Base-by-base conservation (phyloP, 768 basidiomycete species). In the Rhodosporidiobolus sp. region DNA sequence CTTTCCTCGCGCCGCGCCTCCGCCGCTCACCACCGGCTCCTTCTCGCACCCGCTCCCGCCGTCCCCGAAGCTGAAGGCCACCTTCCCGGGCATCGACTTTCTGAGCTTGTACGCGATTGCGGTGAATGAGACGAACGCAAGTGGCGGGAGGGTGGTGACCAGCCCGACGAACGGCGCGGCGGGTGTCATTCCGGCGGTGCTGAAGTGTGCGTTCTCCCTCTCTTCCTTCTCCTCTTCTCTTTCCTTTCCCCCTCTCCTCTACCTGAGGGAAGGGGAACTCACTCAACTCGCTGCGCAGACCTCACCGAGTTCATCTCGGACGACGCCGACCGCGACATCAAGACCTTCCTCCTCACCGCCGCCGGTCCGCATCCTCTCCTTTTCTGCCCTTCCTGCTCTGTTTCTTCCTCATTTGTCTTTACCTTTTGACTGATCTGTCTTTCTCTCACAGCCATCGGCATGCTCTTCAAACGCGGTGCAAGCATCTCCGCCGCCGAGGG, bases 401-500 rank as follows among this genome's bases (percentile, higher is more conserved):
- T n/a, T n/a, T n/a, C n/a, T n/a, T n/a, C n/a, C n/a, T n/a, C n/a
- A n/a, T n/a, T n/a, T n/a, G n/a, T n/a, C n/a, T n/a, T n/a, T n/a
- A n/a, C n/a, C n/a, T n/a, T n/a, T n/a, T n/a, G n/a, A n/a, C n/a
- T n/a, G n/a, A n/a, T n/a, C n/a, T n/a, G n/a, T n/a, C 70, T 73
- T 54, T 63, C 59, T 26, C 20, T 0, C 34, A 52, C 62, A 61
- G 82, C 94, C 16, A 82, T 95, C 64, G 93, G 94, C 24, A 96
- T 96, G 94, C 83, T 96, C 45, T 95, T 93, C 84, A 97, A 98
- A 80, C 87, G 94, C 70, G 93, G 94, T n/a, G 92, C 92, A 73
- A 95, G 94, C 3, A 96, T 97, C 62, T 91, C 90, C 58, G 94
- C 94, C 22, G 94, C 95, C 0, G 95, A 98, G 82, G 94, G 94